These are phyloP conservation scores for Colletotrichum musicola DNA, from an alignment of 2,329 filamentous ascomycete species.

Conservation along the genomic window DNA sequence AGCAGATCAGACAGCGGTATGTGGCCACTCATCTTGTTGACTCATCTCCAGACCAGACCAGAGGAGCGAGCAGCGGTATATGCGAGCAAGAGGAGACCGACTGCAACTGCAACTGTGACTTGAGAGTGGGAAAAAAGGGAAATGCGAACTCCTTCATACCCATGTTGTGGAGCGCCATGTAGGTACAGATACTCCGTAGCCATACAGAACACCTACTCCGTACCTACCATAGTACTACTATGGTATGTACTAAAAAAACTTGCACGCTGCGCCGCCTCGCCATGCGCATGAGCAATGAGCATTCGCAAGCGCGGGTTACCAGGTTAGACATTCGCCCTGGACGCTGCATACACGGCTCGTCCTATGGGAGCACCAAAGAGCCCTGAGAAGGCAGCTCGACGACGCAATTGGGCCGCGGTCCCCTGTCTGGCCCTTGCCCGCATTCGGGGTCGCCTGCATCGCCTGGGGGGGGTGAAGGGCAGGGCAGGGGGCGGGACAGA, in stretches of 20 bases:
- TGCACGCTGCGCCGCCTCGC: slow-evolving; percentile 58
- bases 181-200: too few species aligned
- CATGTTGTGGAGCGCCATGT: too few species aligned
- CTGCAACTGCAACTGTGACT: too few species aligned
- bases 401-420: slow-evolving; percentile 52
- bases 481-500: slow-evolving; percentile 3
- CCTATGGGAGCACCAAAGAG: slow-evolving; percentile 47
- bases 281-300: not conserved
- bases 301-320: not conserved
- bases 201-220: too few species aligned
- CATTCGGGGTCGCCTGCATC: slow-evolving; percentile 37
- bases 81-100: slow-evolving; percentile 19
- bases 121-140: too few species aligned
- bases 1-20: slow-evolving; percentile 40
- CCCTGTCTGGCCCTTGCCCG: slow-evolving; percentile 41
- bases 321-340: slow-evolving; percentile 48
- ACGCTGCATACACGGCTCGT: slow-evolving; percentile 47
- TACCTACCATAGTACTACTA: too few species aligned
- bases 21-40: slow-evolving; percentile 42
- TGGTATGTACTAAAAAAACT: too few species aligned
- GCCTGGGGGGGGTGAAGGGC: slow-evolving; percentile 25
- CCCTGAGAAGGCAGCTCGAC: slow-evolving; percentile 23
- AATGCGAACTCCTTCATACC: too few species aligned
- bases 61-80: slow-evolving; percentile 20
- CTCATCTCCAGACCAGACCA: slow-evolving; percentile 16